Evolutionary conservation across 306 rosid species (phyloP).

Genomic region (barrel medic (Medicago truncatula)): MtrunA17r5.0-ANR NC_053046.1:107501-108000

Average conservation of each 20-base stretch:
- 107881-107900: not conserved
- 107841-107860: not conserved
- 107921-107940: no score
- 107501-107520: not conserved
- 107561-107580: conserved; percentile 18
- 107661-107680: not conserved
- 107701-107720: not conserved
- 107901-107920: not conserved
- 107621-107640: conserved; percentile 16
- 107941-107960: not conserved
- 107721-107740: not conserved
- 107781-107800: not conserved
- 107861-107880: not conserved
- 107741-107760: not conserved
- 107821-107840: not conserved
- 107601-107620: conserved; percentile 6
- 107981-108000: not conserved
- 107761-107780: not conserved
- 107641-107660: not conserved
- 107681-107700: no score
- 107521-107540: conserved; percentile 1
- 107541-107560: conserved; percentile 13
- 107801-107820: not conserved
- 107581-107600: conserved; percentile 2
- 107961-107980: not conserved